Conservation (phyloP, 2,329 filamentous ascomycete species). For the Alternaria consortialis region DNA sequence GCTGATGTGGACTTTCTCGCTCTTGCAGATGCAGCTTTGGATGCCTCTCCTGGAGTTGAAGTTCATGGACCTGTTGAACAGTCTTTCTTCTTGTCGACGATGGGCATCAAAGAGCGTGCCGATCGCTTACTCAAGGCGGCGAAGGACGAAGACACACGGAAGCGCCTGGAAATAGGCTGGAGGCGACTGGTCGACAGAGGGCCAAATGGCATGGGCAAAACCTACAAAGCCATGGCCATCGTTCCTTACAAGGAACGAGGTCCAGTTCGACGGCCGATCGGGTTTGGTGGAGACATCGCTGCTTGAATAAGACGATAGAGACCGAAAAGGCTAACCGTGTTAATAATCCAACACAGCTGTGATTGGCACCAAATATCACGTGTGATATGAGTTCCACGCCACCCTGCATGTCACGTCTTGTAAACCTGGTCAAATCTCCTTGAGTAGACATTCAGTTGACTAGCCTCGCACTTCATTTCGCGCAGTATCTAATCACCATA, state of each 20-base stretch:
- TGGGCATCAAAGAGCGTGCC: conserved; percentile 73
- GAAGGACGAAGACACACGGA: conserved; percentile 50
- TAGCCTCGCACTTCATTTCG: neutral
- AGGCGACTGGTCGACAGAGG: conserved; percentile 84
- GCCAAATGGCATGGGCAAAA: conserved; percentile 86
- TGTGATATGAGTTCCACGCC: neutral
- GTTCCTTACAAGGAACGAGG: conserved; percentile 71
- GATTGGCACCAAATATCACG: neutral
- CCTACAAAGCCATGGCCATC: conserved; percentile 94
- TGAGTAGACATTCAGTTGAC: neutral
- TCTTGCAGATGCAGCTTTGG: conserved; percentile 81
- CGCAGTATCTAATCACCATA: neutral
- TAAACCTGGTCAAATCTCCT: neutral
- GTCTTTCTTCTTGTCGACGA: conserved; percentile 76
- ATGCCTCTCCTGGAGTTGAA: conserved; percentile 81
- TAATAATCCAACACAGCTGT: neutral
- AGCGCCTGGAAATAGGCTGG: conserved; percentile 76
- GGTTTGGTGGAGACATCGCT: conserved; percentile 78
- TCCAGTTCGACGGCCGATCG: conserved; percentile 79
- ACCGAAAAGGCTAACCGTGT: neutral
- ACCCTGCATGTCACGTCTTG: neutral
- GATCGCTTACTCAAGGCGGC: conserved; percentile 40
- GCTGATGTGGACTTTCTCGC: conserved; percentile 94
- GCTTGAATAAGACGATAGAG: neutral
- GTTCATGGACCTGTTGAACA: conserved; percentile 93